These are phyloP conservation scores for Jacaranda copaia DNA, from an alignment of 257 asterid species.

Conservation along the genomic window DNA sequence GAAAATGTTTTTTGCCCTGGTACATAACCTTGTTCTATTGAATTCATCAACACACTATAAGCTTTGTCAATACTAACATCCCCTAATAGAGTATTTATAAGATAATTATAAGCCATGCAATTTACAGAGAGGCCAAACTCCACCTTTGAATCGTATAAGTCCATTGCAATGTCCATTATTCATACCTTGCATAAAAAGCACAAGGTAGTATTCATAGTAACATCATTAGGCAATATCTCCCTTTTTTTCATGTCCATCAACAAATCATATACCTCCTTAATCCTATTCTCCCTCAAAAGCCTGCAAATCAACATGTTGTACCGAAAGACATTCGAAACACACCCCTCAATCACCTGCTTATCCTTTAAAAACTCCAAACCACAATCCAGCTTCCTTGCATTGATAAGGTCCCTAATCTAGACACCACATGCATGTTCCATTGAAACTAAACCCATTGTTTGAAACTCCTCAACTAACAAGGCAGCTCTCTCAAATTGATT, in stretches of 20 bases:
- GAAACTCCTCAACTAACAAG: conserved; percentile 59
- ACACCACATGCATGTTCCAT: conserved; percentile 67
- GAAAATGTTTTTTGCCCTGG: conserved; percentile 67
- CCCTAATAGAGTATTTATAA: conserved; percentile 70
- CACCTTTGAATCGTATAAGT: conserved; percentile 67
- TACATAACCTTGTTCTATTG: conserved; percentile 63
- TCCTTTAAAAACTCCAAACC: conserved; percentile 73
- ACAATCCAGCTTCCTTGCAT: conserved; percentile 66
- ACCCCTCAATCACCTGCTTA: conserved; percentile 60
- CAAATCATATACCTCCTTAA: conserved; percentile 72
- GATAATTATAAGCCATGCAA: conserved; percentile 78
- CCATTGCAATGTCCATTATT: conserved; percentile 69
- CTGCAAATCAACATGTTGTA: conserved; percentile 63
- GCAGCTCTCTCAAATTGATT: conserved; percentile 66
- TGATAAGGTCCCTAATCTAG: conserved; percentile 68
- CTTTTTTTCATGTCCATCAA: conserved; percentile 77
- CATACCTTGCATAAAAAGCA: conserved; percentile 89
- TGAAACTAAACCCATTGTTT: conserved; percentile 45
- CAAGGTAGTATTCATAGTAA: conserved; percentile 75
- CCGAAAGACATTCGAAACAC: conserved; percentile 70
- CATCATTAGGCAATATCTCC: conserved; percentile 59
- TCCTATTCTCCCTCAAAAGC: conserved; percentile 77
- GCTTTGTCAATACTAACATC: conserved; percentile 64
- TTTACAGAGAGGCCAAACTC: conserved; percentile 77
- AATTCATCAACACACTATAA: conserved; percentile 54